Percentiles rank a stretch among this genome's conserved stretches.
These are phyloP conservation scores for Pseudonitzschia multiseries DNA, from an alignment of 108 stramenopile species.

Conservation along the genomic window DNA sequence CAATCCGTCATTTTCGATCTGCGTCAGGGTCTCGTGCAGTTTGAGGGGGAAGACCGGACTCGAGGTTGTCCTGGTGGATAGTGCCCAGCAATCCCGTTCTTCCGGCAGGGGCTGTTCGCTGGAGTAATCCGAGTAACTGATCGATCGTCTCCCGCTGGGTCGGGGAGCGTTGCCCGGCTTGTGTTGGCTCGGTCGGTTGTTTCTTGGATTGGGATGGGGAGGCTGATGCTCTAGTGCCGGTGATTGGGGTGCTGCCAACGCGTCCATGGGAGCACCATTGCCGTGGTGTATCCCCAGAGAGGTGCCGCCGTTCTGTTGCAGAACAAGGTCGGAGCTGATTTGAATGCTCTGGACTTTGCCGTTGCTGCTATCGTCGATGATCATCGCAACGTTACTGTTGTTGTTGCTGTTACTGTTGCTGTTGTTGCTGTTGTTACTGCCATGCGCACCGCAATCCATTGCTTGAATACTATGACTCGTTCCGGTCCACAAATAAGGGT, in stretches of 20 bases:
- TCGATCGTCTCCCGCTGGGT: neutral
- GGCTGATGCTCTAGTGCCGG: too few species aligned
- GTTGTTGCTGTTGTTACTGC: neutral
- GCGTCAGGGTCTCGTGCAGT: constrained; percentile 66
- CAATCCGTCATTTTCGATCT: constrained; percentile 65
- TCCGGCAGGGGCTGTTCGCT: constrained; percentile 34
- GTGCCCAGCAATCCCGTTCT: constrained; percentile 25
- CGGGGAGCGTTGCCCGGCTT: too few species aligned
- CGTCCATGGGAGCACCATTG: too few species aligned
- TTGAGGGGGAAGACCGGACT: constrained; percentile 73
- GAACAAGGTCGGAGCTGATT: neutral
- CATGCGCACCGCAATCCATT: too few species aligned
- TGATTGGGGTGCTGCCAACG: too few species aligned
- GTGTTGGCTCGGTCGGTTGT: neutral
- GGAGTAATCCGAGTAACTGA: constrained; percentile 38
- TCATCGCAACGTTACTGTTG: too few species aligned
- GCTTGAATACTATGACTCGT: neutral
- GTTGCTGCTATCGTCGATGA: neutral
- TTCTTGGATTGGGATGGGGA: neutral
- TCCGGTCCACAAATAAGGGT: too few species aligned
- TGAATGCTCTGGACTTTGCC: neutral
- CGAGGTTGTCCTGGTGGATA: constrained; percentile 31
- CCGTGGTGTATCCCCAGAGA: too few species aligned
- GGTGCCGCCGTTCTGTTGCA: too few species aligned
- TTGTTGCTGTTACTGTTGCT: neutral